Base-by-base conservation (phyloP, 2,329 filamentous ascomycete genomes). In the Trichoderma sp. region DNA sequence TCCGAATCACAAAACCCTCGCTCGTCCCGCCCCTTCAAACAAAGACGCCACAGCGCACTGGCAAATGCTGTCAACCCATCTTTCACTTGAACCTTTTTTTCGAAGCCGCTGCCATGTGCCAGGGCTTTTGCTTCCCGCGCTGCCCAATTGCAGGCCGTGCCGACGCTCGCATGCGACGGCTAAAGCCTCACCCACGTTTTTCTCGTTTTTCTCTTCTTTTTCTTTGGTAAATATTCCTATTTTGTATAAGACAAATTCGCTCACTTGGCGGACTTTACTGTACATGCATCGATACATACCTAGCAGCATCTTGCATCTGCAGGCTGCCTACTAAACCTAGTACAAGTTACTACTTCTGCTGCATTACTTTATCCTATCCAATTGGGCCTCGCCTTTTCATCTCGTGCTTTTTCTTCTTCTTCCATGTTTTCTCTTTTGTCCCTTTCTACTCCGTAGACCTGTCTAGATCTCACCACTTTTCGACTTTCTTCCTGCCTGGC, bases 41-140 rank as follows among this genome's bases (percentile, higher is more conserved):
- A 66, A 43, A 65, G n/a, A 57, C 50, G 64, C 64, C 64, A 67
- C 50, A n/a, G 11, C 47, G 32, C 64, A 67, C 53, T 67, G 64
- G 64, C 64, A 36, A 67, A 58, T 36, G 50, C 50, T 64, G 62
- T 50, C 39, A 64, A 43, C 62, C 43, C 36, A 15, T 50, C n/a
- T 12, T 50, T 50, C 43, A 20, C 8, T 47, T 9, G n/a, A 47
- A 20, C n/a, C n/a, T 47, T 47, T 47, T 47, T 47, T 47, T 47
- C 17, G 5, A 23, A 23, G n/a, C 43, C 36, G 28, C 62, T 34
- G 62, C 62, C 62, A 50, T 53, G 30, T 30, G 9, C n/a, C 62
- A 64, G 34, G 53, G 55, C 39, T 30, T 39, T 39, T 64, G 62
- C 32, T 26, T 53, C 53, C 32, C 17, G 23, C 15, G 20, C 32